Base-by-base conservation (phyloP, 768 basidiomycete species). In the Boletus rufocinnamomeus region DNA sequence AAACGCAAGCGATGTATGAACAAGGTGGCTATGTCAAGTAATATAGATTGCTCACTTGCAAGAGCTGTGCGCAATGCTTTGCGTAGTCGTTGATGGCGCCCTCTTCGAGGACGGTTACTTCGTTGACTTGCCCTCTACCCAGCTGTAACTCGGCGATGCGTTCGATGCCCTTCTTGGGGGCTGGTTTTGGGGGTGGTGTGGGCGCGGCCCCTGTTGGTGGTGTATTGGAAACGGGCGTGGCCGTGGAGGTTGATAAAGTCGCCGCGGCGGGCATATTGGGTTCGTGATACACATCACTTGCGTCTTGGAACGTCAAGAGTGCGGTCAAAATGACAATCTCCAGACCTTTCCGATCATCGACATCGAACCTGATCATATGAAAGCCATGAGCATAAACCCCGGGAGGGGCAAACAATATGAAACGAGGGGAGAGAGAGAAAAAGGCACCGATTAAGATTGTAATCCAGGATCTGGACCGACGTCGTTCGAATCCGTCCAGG, bases 311-410 rank as follows among this genome's bases (percentile, higher is more conserved):
- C 1, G 90, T 89, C 61, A 93, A 73, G 2, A 94, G 77, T 3
- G 89, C 83, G 0, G 86, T 87, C 49, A 94, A 75, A 38, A 93
- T 82, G 51, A 89, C 83, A 40, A 94, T 89, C 70, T 94, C 92
- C 2, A 94, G 79, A 5, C 92, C 91, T 70, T 94, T 94, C 34
- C 89, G 82, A 65, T 94, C 92, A 17, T 88, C 78, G 50, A 94
- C 86, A 62, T 93, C 92, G 64, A 94, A 94, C 41, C 90, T 92
- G 54, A 48, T 13, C 17, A 21, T 9, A n/a, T 0, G 27, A 34
- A 28, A n/a, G 7, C 10, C 32, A 30, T 28, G 10, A 34, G 17
- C 2, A 48, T 2, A 16, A 50, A 23, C 32, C 54, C 25, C 13
- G 30, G 6, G 16, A 23, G 35, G 25, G 2, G 45, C 14, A 6